Percentiles rank a stretch among this genome's conserved stretches.
These are phyloP conservation scores for Penicillium sp. DNA, from an alignment of 2,329 filamentous ascomycete genomes.

Conservation along the genomic window DNA sequence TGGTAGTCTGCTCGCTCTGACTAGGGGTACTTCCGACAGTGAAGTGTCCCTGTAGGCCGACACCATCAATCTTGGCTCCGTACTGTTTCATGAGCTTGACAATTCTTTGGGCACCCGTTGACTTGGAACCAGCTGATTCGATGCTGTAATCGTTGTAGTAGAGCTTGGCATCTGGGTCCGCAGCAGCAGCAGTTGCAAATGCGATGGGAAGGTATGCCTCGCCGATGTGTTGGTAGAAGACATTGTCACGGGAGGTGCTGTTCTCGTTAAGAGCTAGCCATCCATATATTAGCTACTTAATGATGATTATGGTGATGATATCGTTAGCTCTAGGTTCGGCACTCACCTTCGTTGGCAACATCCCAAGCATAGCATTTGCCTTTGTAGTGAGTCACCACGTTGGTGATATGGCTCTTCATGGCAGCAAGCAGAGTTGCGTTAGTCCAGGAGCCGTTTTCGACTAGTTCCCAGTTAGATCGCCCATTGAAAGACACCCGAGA, in stretches of 20 bases:
- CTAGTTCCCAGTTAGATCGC: constrained; percentile 18
- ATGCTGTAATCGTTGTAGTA: constrained; percentile 49
- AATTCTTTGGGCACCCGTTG: constrained; percentile 35
- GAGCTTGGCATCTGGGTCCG: constrained; percentile 56
- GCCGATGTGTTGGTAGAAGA: constrained; percentile 46
- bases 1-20: constrained; percentile 37
- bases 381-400: constrained; percentile 37
- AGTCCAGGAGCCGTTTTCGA: constrained; percentile 55
- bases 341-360: constrained; percentile 39
- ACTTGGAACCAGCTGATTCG: constrained; percentile 38
- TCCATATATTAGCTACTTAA: not conserved
- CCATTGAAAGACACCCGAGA: too few species aligned
- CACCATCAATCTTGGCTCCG: constrained; percentile 48
- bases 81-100: constrained; percentile 40
- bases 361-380: constrained; percentile 42
- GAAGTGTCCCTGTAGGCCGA: constrained; percentile 45
- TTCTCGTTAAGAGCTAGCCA: constrained; percentile 46
- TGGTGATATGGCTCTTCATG: constrained; percentile 49
- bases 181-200: constrained; percentile 49
- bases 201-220: constrained; percentile 48
- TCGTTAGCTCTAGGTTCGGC: not conserved
- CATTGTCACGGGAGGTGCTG: constrained; percentile 41
- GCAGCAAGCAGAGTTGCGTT: constrained; percentile 56
- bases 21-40: constrained; percentile 45
- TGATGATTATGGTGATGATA: not conserved